phyloP scores from a whole-genome alignment of 164 flowering plant species.

The Magnolia kwangsiensis region DNA sequence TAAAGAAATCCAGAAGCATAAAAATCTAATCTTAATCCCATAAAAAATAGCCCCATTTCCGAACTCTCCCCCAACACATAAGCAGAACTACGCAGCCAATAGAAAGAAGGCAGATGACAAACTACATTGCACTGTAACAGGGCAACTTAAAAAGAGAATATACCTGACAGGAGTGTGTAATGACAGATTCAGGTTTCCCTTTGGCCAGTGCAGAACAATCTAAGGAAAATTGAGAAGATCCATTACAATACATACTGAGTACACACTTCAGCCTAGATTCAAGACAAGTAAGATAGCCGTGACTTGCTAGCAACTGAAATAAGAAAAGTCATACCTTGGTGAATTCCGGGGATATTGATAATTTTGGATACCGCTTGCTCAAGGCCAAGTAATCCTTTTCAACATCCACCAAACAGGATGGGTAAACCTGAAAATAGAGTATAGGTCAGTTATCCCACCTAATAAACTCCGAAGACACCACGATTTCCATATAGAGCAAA shows the following conservation, averaged over 20 bases:
- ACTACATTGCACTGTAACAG: neutral
- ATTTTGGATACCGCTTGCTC: conserved; percentile 75
- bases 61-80: neutral
- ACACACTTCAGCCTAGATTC: neutral
- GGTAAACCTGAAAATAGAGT: conserved; percentile 50
- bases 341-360: conserved; percentile 80
- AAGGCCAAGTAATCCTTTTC: conserved; percentile 80
- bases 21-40: too few species aligned
- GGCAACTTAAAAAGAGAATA: neutral
- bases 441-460: neutral
- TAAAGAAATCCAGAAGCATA: too few species aligned
- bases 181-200: conserved; percentile 59
- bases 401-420: conserved; percentile 53
- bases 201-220: conserved; percentile 88
- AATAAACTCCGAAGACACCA: neutral
- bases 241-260: neutral
- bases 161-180: conserved; percentile 88
- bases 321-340: conserved; percentile 50
- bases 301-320: neutral
- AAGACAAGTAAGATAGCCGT: neutral
- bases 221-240: conserved; percentile 19
- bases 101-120: neutral
- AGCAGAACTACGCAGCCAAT: neutral
- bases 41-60: too few species aligned
- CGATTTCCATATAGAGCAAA: neutral